Percentiles rank a stretch among this genome's conserved stretches.
Evolutionary conservation across 768 basidiomycete genomes (phyloP).

Genomic region (Russula earlei): DNA sequence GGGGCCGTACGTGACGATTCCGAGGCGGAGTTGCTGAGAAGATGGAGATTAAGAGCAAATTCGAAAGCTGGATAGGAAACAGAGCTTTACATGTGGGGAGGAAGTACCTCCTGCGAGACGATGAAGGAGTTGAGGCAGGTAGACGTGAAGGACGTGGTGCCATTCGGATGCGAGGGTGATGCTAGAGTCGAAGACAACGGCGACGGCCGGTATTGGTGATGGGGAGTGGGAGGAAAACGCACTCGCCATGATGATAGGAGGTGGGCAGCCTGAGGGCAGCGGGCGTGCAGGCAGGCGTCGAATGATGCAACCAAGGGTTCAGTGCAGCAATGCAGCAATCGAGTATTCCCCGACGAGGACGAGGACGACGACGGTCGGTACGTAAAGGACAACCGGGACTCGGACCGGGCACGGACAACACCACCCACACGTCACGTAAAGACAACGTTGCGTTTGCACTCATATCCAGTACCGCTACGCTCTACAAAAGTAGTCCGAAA

Average conservation of each 20-base stretch:
- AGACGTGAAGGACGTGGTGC: slow-evolving; percentile 10
- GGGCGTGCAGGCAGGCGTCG: no score
- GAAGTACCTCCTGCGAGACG: slow-evolving; percentile 10
- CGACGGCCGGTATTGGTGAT: slow-evolving; percentile 11
- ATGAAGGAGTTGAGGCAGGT: slow-evolving; percentile 9
- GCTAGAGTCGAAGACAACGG: slow-evolving; percentile 19
- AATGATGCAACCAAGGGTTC: no score
- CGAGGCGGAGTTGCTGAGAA: slow-evolving; percentile 15
- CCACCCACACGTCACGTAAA: no score
- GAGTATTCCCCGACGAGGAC: no score
- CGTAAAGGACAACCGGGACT: no score
- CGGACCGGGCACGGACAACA: no score
- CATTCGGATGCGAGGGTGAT: slow-evolving; percentile 15
- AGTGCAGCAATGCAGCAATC: no score
- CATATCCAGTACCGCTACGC: background rate
- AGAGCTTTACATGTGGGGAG: background rate
- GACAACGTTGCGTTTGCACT: no score
- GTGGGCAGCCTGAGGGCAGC: no score
- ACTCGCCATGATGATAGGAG: background rate
- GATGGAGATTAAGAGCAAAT: background rate
- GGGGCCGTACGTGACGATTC: slow-evolving; percentile 22
- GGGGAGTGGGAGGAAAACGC: background rate
- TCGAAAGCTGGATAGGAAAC: background rate
- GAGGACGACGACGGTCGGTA: no score
- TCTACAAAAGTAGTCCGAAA: background rate